phyloP scores from a whole-genome alignment of 495 filamentous ascomycete genomes.

The Lasiosphaeris hirsuta region DNA sequence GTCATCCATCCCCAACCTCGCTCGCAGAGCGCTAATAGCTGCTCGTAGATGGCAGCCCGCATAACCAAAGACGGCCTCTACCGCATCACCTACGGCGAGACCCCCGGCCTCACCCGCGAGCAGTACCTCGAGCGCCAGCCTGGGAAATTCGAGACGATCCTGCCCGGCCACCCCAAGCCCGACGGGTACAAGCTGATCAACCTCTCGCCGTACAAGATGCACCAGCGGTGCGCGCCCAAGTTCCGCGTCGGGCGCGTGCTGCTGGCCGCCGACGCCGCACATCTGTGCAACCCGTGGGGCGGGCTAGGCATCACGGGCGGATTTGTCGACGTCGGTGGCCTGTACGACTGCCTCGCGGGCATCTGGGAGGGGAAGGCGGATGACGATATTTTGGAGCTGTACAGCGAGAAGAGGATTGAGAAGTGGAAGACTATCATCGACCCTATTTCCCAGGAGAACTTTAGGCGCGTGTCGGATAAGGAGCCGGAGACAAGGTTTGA shows the following conservation, averaged over 20 bases:
- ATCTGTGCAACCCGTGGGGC: conserved; percentile 56
- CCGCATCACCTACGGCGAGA: conserved; percentile 59
- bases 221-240: conserved; percentile 56
- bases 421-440: conserved; percentile 56
- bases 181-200: conserved; percentile 53
- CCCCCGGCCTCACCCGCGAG: conserved; percentile 47
- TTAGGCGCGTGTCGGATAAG: conserved; percentile 37
- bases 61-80: conserved; percentile 57
- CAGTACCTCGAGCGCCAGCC: conserved; percentile 54
- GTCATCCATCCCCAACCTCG: background rate
- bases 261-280: conserved; percentile 59
- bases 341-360: conserved; percentile 56
- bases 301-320: conserved; percentile 61
- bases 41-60: conserved; percentile 52
- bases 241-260: conserved; percentile 56
- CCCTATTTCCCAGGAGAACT: conserved; percentile 54
- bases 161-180: conserved; percentile 58
- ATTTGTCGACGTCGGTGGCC: conserved; percentile 55
- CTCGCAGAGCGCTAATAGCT: background rate
- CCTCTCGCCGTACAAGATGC: conserved; percentile 58
- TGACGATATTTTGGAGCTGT: conserved; percentile 54
- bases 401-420: conserved; percentile 53
- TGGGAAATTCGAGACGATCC: conserved; percentile 50
- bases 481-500: conserved; percentile 35
- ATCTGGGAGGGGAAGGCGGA: conserved; percentile 54